Evolutionary conservation across 2,329 filamentous ascomycete species (phyloP).

Genomic region (Colletotrichum scovillei): DNA sequence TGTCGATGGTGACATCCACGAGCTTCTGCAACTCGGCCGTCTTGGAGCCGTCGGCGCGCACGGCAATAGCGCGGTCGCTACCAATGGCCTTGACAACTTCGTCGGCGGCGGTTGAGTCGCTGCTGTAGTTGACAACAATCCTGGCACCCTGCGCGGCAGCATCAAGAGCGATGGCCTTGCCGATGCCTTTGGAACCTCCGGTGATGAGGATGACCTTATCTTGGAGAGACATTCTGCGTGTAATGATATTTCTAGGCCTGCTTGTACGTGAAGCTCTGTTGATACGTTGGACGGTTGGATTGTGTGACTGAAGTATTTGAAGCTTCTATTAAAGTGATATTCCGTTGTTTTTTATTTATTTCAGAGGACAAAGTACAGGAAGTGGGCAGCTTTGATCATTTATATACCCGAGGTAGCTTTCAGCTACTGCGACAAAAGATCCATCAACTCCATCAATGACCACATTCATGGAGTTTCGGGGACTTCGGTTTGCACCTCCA

Average conservation of each 20-base stretch:
- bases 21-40: constrained; percentile 59
- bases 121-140: constrained; percentile 69
- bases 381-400: not conserved
- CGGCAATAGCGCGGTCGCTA: constrained; percentile 57
- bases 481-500: not conserved
- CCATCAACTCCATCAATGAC: not conserved
- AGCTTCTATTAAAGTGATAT: not conserved
- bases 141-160: constrained; percentile 66
- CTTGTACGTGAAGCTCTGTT: not conserved
- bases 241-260: not conserved
- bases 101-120: constrained; percentile 57
- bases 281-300: not conserved
- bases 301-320: not conserved
- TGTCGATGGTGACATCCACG: constrained; percentile 58
- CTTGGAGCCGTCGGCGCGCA: constrained; percentile 66
- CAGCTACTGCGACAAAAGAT: too few relatives aligned
- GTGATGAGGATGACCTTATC: constrained; percentile 63
- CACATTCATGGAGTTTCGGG: not conserved
- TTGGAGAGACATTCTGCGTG: constrained; percentile 44
- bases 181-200: constrained; percentile 69
- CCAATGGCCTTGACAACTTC: constrained; percentile 61
- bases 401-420: not conserved
- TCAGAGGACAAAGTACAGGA: too few relatives aligned
- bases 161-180: constrained; percentile 66
- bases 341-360: too few relatives aligned